Conservation (phyloP, 257 asterid species). For the Fraxinus cuspidata region DNA sequence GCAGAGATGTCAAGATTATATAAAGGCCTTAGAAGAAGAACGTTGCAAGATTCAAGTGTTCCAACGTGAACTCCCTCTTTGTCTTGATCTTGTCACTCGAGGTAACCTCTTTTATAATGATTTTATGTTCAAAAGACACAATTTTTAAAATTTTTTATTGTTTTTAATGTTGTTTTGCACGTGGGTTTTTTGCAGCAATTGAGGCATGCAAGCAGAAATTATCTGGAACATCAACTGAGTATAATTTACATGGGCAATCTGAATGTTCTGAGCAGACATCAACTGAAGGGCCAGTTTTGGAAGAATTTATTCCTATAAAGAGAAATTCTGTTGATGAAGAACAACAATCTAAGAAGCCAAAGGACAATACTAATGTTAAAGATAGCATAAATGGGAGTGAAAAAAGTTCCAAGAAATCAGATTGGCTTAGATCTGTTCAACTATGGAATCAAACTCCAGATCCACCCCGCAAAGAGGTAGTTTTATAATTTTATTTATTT, state of each 20-base stretch:
- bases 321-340: neutral
- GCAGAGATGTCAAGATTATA: conserved; percentile 58
- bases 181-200: conserved; percentile 54
- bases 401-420: conserved; percentile 48
- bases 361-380: neutral
- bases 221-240: conserved; percentile 42
- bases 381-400: conserved; percentile 26
- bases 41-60: conserved; percentile 85
- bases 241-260: conserved; percentile 51
- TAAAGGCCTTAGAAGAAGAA: conserved; percentile 71
- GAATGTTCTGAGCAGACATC: conserved; percentile 80
- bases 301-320: conserved; percentile 43
- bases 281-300: conserved; percentile 60
- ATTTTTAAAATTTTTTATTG: neutral
- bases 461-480: conserved; percentile 58
- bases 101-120: conserved; percentile 36
- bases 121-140: neutral
- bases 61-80: conserved; percentile 93
- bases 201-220: conserved; percentile 78
- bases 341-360: conserved; percentile 11
- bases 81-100: conserved; percentile 85
- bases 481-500: neutral
- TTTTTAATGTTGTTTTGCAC: neutral
- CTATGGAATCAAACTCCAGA: conserved; percentile 76
- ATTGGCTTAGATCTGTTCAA: conserved; percentile 85